A percentile compares a stretch with the other conserved stretches of the same genome.
Evolutionary conservation across 345 rosid species (phyloP).

Genomic region (Brassica carinata): DNA sequence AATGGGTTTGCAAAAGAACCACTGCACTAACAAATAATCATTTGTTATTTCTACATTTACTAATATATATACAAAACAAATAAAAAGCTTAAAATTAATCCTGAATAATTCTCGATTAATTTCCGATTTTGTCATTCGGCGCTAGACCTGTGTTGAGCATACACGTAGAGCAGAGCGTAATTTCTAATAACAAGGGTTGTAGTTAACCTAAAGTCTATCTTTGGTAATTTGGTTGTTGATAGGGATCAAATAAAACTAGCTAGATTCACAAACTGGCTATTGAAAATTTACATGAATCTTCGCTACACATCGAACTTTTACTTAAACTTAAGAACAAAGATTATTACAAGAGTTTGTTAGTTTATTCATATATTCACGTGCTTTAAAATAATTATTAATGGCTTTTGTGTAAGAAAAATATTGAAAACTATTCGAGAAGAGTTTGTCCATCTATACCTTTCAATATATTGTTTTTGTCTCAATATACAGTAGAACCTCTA

Average conservation of each 20-base stretch:
- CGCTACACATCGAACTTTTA: neutral
- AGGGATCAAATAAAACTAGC: neutral
- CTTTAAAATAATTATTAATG: neutral
- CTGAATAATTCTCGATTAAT: no score
- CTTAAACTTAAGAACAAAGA: neutral
- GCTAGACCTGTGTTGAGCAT: no score
- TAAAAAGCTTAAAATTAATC: no score
- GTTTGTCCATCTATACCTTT: no score
- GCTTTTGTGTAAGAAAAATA: neutral
- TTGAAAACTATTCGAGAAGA: neutral
- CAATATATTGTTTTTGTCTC: no score
- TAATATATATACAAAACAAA: no score
- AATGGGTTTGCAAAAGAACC: no score
- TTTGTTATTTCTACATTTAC: no score
- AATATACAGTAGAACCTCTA: no score
- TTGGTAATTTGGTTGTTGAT: neutral
- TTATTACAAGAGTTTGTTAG: neutral
- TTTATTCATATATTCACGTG: neutral
- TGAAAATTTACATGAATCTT: neutral
- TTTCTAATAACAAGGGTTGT: neutral
- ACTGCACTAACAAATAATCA: no score
- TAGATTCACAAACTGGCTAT: slow-evolving; percentile 2
- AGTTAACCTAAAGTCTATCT: neutral
- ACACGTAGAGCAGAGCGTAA: no score
- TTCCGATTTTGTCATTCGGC: no score